A percentile compares a stretch with the other conserved stretches of the same genome.
phyloP scores from a whole-genome alignment of 2,329 filamentous ascomycete species.

The Phoma sp. region DNA sequence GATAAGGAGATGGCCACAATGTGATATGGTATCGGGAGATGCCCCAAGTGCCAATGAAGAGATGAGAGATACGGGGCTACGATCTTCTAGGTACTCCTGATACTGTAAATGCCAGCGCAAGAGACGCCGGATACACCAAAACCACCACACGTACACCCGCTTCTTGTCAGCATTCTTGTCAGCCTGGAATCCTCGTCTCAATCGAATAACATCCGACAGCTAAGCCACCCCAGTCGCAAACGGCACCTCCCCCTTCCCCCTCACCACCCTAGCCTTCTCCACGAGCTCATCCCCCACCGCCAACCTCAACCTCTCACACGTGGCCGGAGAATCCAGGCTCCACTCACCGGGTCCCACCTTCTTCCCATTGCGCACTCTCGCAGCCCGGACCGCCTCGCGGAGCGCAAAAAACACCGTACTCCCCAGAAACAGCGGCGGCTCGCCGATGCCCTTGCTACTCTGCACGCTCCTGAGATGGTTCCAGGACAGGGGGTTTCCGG shows the following conservation, averaged over 20 bases:
- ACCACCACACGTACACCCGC: no score
- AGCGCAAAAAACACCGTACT: conserved; percentile 86
- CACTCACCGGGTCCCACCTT: conserved; percentile 51
- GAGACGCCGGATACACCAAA: no score
- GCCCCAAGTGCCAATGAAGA: no score
- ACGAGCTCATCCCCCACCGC: conserved; percentile 81
- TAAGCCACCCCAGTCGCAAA: conserved; percentile 40
- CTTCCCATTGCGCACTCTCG: conserved; percentile 59
- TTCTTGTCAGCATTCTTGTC: no score
- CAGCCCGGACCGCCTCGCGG: conserved; percentile 77
- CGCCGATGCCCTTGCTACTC: conserved; percentile 77
- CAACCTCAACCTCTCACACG: conserved; percentile 78
- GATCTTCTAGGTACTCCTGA: no score
- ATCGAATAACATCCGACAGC: no score
- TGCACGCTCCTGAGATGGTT: conserved; percentile 84
- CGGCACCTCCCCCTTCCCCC: conserved; percentile 69
- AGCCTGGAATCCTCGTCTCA: no score
- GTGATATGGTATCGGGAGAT: no score
- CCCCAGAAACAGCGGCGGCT: conserved; percentile 77
- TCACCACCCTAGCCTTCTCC: conserved; percentile 68
- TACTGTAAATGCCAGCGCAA: no score
- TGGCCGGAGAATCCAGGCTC: conserved; percentile 77
- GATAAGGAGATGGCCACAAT: no score
- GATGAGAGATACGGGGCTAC: no score
- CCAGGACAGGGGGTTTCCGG: conserved; percentile 67